Evolutionary conservation across 176 grass and related monocot genomes (phyloP), one percentile per base, ranked within the genome.

Genomic region (Bothriochloa decipiens): DNA sequence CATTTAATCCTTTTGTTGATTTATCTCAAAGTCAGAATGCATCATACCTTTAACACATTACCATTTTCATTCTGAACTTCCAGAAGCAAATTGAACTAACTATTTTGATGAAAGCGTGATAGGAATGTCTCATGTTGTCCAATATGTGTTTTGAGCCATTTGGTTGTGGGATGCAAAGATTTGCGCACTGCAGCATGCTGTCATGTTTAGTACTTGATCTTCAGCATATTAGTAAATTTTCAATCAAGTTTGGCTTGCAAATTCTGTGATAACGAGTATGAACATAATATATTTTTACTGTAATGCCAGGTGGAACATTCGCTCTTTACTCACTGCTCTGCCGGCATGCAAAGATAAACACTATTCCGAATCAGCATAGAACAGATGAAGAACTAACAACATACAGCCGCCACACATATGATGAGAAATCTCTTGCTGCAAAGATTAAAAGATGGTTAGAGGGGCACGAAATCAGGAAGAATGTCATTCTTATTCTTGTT

Each of bases 311-410:
- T 72, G 92, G 94, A 78, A 94, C 94, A 57, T 97, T 97, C 87
- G 94, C 94, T 58, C 90, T 97, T 45, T 97, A 97, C 85, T 97
- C 94, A 14, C 58, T 97, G 68, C 90, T 97, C 77, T 94, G 94
- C 11, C 92, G 94, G 40, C 89, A 97, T 65, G 87, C 86, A 13
- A 97, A 97, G 70, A 90, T 97, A 86, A 94, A 79, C 28, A 90
- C 74, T 80, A 94, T 97, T 77, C 94, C 94, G 6, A 97, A 97
- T 67, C 91, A 97, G 75, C 94, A 97, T 49, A 90, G 80, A 80
- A 94, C 94, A 17, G 91, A 97, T 85, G 89, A 97, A 86, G 81
- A 86, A 8, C 80, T 97, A 33, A 92, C 94, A 70, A 97, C 91
- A 74, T 97, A 96, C 41, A 93, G 89, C 50, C 65, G 72, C 33